Conservation (phyloP, 2,329 filamentous ascomycete genomes). For the Colletotrichum sp. region DNA sequence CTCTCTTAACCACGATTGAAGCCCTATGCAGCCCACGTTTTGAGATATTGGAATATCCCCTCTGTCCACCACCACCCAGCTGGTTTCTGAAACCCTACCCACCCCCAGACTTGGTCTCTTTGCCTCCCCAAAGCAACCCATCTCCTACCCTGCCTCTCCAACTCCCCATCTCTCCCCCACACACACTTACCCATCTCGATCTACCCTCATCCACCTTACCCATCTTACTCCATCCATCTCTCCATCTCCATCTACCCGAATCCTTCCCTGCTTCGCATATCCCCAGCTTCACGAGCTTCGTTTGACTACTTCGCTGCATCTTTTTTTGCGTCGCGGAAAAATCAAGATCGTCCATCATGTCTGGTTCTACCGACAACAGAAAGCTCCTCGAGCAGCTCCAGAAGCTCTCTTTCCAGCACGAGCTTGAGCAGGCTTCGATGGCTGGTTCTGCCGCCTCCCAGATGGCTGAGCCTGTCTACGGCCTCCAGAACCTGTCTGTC, state of each 20-base stretch:
- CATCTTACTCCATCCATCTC: not conserved
- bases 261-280: not conserved
- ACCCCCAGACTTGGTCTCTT: not conserved
- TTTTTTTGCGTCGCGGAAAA: not conserved
- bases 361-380: not conserved
- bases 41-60: not conserved
- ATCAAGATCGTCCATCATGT: not conserved
- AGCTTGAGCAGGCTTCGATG: conserved; percentile 1
- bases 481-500: not conserved
- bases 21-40: not conserved
- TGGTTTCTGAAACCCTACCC: not conserved
- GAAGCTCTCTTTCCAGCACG: conserved; percentile 4
- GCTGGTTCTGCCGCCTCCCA: not conserved
- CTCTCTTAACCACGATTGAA: not conserved
- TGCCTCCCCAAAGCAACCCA: not conserved
- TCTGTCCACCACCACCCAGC: not conserved
- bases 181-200: not conserved
- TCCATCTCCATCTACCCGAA: not conserved
- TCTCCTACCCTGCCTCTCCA: not conserved
- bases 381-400: conserved; percentile 12
- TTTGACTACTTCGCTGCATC: not conserved
- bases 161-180: not conserved
- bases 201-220: not conserved
- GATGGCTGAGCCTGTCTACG: not conserved
- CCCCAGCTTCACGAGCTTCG: not conserved